Conservation (phyloP, 768 basidiomycete genomes). For the Gyrodon lividus region DNA sequence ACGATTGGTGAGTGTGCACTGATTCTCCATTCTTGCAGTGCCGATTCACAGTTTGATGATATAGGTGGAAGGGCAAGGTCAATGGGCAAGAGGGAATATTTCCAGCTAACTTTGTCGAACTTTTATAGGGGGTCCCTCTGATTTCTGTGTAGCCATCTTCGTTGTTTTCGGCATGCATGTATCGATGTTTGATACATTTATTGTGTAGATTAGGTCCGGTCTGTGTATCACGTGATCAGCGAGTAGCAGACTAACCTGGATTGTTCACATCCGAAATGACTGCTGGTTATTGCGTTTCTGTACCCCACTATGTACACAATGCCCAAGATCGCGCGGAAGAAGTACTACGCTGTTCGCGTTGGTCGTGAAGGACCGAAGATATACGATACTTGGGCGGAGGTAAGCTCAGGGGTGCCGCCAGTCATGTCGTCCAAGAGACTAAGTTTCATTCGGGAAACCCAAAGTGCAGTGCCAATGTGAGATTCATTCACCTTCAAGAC, state of each 20-base stretch:
- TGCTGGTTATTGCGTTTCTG: neutral
- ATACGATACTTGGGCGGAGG: conserved; percentile 62
- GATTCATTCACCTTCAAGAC: neutral
- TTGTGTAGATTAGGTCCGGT: too few species aligned
- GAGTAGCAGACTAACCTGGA: too few species aligned
- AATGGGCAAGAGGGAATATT: conserved; percentile 64
- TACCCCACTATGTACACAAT: conserved; percentile 13
- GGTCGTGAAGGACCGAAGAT: conserved; percentile 59
- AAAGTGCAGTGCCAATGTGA: conserved; percentile 51
- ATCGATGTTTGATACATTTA: neutral
- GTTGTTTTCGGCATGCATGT: conserved; percentile 4
- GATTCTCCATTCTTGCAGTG: neutral
- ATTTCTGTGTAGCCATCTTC: neutral
- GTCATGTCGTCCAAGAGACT: neutral
- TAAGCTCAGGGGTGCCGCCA: conserved; percentile 23
- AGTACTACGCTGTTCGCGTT: conserved; percentile 60
- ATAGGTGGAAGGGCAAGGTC: conserved; percentile 78
- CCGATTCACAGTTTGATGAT: neutral
- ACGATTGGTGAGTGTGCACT: conserved; percentile 61
- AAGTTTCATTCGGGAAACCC: neutral
- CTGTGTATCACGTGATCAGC: neutral
- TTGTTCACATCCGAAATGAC: neutral
- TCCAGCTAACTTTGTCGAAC: conserved; percentile 83
- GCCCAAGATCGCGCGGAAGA: conserved; percentile 34
- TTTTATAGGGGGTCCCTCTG: conserved; percentile 34